phyloP scores from a whole-genome alignment of 2,329 filamentous ascomycete species.

The Stromatinia cepivora region DNA sequence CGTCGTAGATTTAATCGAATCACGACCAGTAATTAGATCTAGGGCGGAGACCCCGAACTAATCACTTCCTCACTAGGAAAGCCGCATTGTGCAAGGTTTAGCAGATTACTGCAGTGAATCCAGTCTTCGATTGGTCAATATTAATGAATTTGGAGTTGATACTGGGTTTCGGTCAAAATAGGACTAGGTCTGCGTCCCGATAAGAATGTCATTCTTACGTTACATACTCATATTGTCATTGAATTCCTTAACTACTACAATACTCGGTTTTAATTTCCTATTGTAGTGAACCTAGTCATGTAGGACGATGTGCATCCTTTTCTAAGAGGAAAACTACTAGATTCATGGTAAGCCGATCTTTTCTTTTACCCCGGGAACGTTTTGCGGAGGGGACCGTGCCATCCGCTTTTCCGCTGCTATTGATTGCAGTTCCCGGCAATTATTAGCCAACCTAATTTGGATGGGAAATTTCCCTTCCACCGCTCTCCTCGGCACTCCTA shows the following conservation, averaged over 20 bases:
- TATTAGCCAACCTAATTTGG: neutral
- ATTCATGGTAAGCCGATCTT: neutral
- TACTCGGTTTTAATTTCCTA: neutral
- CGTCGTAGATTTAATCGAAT: constrained; percentile 1
- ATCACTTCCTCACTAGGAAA: constrained; percentile 11
- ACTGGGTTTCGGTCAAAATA: neutral
- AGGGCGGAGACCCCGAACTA: neutral
- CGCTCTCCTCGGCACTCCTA: neutral
- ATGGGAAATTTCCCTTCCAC: neutral
- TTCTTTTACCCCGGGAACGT: neutral
- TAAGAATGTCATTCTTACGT: constrained; percentile 11
- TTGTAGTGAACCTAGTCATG: neutral
- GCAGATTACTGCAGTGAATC: neutral
- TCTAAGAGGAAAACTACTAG: neutral
- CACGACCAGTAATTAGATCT: neutral
- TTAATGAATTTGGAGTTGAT: neutral
- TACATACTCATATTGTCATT: neutral
- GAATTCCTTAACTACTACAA: neutral
- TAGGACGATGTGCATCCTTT: too few species aligned
- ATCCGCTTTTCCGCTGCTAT: neutral
- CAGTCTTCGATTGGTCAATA: neutral
- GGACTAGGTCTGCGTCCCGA: neutral
- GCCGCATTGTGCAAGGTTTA: neutral
- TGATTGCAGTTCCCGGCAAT: neutral
- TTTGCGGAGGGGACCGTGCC: neutral